Evolutionary conservation across 208 protist genomes (phyloP).

Genomic region (Histomonas meleagridis): DNA sequence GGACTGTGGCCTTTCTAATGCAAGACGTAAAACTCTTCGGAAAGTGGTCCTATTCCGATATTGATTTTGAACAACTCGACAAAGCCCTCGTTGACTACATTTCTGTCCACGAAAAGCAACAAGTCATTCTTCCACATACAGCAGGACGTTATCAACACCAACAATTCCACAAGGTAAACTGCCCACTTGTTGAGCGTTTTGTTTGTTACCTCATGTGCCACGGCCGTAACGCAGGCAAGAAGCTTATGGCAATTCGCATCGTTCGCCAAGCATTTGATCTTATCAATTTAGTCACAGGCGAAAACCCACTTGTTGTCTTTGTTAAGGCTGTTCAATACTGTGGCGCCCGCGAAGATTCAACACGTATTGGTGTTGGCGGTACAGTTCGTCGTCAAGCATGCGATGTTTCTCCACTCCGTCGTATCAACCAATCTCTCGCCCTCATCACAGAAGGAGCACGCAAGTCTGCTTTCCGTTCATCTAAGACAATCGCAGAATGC

Average conservation of each 20-base stretch:
- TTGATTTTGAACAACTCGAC: constrained; percentile 53
- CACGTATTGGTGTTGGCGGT: constrained; percentile 95
- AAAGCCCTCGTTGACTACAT: constrained; percentile 82
- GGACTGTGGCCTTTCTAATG: constrained; percentile 36
- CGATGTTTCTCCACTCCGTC: constrained; percentile 97
- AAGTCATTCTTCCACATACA: constrained; percentile 88
- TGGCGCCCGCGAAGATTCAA: constrained; percentile 98
- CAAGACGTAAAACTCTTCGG: constrained; percentile 61
- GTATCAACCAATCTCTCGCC: constrained; percentile 72
- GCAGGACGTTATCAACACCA: constrained; percentile 85
- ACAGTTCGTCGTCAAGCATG: constrained; percentile 96
- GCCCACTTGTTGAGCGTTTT: constrained; percentile 76
- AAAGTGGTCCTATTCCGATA: constrained; percentile 59
- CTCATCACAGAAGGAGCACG: constrained; percentile 83
- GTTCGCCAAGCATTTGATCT: constrained; percentile 96
- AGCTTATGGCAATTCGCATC: constrained; percentile 93
- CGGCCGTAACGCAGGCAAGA: constrained; percentile 98
- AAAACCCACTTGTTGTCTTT: constrained; percentile 82
- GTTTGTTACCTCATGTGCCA: constrained; percentile 45
- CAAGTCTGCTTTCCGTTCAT: constrained; percentile 91
- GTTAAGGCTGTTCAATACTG: constrained; percentile 91
- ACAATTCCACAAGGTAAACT: constrained; percentile 94
- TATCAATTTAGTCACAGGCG: constrained; percentile 91
- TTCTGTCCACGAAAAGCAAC: constrained; percentile 67
- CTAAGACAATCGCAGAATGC: constrained; percentile 98